Evolutionary conservation across 2,329 filamentous ascomycete species (phyloP).

Genomic region (Aspergillus alliaceus): DNA sequence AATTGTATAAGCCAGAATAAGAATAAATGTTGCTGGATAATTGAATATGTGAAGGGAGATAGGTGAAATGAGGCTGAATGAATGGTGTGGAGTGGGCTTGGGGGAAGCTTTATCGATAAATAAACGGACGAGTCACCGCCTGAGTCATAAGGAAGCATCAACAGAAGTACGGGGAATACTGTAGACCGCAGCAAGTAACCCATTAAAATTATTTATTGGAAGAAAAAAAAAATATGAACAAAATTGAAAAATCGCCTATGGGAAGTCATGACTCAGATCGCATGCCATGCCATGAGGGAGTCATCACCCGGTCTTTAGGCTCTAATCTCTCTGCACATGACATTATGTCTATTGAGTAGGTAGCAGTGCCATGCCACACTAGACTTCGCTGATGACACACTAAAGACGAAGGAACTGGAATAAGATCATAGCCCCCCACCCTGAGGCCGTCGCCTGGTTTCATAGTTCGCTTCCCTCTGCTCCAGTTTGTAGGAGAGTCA

Average conservation of each 20-base stretch:
- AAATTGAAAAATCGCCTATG: background rate
- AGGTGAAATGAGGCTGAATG: constrained; percentile 7
- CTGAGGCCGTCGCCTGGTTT: constrained; percentile 4
- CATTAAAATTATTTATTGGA: background rate
- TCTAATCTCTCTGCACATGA: background rate
- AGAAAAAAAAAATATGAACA: too few species aligned
- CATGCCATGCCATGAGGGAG: background rate
- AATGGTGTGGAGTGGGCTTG: constrained; percentile 1
- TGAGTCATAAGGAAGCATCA: constrained; percentile 15
- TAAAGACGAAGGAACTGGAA: background rate
- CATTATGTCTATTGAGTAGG: too few species aligned
- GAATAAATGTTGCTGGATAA: background rate
- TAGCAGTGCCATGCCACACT: background rate
- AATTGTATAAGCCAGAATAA: constrained; percentile 1
- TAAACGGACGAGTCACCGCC: constrained; percentile 25
- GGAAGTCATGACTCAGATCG: background rate
- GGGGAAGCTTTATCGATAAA: constrained; percentile 35
- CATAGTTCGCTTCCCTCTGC: constrained; percentile 11
- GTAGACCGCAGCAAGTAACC: background rate
- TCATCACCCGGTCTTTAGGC: background rate
- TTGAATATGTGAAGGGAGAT: background rate
- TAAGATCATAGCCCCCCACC: background rate
- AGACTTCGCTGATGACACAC: background rate
- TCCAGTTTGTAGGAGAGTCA: constrained; percentile 10
- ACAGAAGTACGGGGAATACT: background rate